Evolutionary conservation across 768 basidiomycete species (phyloP).

Genomic region (Tricholoma matsutake): DNA sequence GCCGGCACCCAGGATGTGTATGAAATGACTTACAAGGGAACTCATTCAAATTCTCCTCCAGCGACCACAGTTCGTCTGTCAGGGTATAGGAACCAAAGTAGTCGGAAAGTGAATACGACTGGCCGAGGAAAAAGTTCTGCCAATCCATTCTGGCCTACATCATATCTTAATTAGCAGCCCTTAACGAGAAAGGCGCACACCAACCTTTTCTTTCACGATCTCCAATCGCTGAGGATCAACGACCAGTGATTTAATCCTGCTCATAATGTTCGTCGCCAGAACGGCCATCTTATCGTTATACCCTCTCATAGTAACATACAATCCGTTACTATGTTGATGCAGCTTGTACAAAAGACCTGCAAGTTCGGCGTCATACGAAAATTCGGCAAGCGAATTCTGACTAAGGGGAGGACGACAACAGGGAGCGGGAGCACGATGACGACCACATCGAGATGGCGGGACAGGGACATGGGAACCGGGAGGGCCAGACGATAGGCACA

Average conservation of each 20-base stretch:
- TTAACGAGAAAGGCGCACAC: constrained; percentile 10
- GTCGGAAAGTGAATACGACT: constrained; percentile 77
- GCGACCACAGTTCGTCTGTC: constrained; percentile 68
- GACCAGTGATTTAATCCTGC: constrained; percentile 59
- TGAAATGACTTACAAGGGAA: constrained; percentile 58
- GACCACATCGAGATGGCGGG: neutral
- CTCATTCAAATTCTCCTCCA: constrained; percentile 73
- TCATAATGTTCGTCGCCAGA: constrained; percentile 68
- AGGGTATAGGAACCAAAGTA: constrained; percentile 73
- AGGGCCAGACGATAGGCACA: neutral
- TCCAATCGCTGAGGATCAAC: constrained; percentile 70
- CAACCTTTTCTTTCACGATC: constrained; percentile 83
- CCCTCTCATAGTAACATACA: constrained; percentile 69
- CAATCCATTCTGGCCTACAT: constrained; percentile 69
- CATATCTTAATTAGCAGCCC: constrained; percentile 1
- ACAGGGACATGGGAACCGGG: neutral
- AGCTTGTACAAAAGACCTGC: constrained; percentile 83
- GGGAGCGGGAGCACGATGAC: neutral
- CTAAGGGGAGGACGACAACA: neutral
- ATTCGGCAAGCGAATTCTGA: constrained; percentile 89
- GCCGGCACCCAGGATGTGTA: neutral
- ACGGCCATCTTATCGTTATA: constrained; percentile 91
- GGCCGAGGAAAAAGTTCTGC: constrained; percentile 84
- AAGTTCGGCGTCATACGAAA: constrained; percentile 87
- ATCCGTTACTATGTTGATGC: constrained; percentile 56